Evolutionary conservation across 345 rosid species (phyloP).

Genomic region (Linum usitatissimum): DNA sequence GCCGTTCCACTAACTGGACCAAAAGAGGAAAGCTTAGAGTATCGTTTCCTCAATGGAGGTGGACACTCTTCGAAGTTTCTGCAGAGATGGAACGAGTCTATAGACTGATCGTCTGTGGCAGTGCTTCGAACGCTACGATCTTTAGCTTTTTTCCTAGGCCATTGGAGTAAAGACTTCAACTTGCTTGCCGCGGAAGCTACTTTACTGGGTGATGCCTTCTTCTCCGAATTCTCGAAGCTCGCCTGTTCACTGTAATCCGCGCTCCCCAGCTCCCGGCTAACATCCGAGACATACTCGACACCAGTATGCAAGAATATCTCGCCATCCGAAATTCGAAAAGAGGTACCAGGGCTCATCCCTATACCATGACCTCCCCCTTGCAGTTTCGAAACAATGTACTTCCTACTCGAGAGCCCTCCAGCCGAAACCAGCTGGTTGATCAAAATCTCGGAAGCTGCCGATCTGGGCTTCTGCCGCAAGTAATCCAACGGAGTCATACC

Average conservation of each 20-base stretch:
- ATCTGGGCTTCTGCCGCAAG: conserved; percentile 55
- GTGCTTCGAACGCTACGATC: conserved; percentile 13
- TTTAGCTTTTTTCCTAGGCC: conserved; percentile 46
- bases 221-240: conserved; percentile 12
- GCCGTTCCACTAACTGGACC: conserved; percentile 26
- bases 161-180: conserved; percentile 54
- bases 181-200: conserved; percentile 34
- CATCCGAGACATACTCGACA: conserved; percentile 23
- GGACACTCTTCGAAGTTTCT: conserved; percentile 25
- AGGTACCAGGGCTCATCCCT: conserved; percentile 70
- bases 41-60: conserved; percentile 59
- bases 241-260: conserved; percentile 37
- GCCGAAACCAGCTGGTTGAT: conserved; percentile 74
- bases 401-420: conserved; percentile 51
- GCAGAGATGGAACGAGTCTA: conserved; percentile 16
- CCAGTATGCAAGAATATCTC: conserved; percentile 72
- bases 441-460: conserved; percentile 57
- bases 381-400: conserved; percentile 36
- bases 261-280: conserved; percentile 24
- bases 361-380: conserved; percentile 38
- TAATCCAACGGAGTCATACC: conserved; percentile 80
- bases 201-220: conserved; percentile 15
- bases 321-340: conserved; percentile 71
- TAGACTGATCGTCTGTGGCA: conserved; percentile 18
- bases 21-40: conserved; percentile 33